Evolutionary conservation across 257 asterid genomes (phyloP).

Genomic region (Sherardia arvensis): DNA sequence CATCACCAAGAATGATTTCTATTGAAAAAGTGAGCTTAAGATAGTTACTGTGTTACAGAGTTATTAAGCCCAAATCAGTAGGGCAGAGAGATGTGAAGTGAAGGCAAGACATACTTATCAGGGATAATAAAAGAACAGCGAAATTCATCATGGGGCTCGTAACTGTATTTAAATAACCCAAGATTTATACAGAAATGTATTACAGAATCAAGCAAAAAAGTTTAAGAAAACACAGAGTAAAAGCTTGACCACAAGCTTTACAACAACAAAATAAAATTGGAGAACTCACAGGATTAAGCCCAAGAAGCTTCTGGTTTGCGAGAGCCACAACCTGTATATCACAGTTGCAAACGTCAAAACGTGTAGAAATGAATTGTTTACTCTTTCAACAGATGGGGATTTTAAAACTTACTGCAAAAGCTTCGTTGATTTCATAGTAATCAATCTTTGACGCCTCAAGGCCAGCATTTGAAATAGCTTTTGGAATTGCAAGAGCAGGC

Average conservation of each 20-base stretch:
- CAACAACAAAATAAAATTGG: background rate
- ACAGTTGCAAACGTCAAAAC: background rate
- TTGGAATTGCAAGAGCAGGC: conserved; percentile 94
- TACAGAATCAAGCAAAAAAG: background rate
- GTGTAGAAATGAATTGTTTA: background rate
- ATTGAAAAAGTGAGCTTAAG: background rate
- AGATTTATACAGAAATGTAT: background rate
- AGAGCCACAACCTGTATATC: conserved; percentile 86
- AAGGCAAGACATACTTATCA: background rate
- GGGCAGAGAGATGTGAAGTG: background rate
- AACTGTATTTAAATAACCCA: background rate
- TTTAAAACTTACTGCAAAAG: conserved; percentile 60
- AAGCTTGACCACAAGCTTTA: background rate
- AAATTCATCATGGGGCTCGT: background rate
- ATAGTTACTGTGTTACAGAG: background rate
- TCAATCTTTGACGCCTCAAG: conserved; percentile 77
- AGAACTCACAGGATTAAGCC: conserved; percentile 61
- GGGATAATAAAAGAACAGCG: background rate
- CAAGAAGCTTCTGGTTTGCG: conserved; percentile 85
- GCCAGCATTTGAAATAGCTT: conserved; percentile 81
- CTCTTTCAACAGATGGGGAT: conserved; percentile 8
- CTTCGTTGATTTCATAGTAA: conserved; percentile 92
- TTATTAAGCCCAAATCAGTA: background rate
- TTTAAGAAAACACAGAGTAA: background rate
- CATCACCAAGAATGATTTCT: background rate